These are phyloP conservation scores for Talaromyces sp. DNA, from an alignment of 2,329 filamentous ascomycete species.

Conservation along the genomic window DNA sequence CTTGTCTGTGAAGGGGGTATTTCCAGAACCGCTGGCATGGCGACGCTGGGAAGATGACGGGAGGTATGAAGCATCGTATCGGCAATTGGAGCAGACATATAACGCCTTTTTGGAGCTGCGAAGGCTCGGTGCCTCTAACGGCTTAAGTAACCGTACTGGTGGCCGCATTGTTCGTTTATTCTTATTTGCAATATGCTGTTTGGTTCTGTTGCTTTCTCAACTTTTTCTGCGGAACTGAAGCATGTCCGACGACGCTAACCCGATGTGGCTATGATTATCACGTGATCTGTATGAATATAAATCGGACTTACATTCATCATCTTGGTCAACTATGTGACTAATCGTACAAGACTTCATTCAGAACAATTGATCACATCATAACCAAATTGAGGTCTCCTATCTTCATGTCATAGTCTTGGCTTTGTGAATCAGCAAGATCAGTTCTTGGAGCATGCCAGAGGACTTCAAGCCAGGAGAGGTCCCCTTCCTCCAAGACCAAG, in stretches of 20 bases:
- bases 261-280: background rate
- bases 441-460: background rate
- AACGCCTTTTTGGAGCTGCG: slow-evolving; percentile 23
- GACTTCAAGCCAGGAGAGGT: background rate
- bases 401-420: background rate
- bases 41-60: slow-evolving; percentile 28
- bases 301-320: no score
- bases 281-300: background rate
- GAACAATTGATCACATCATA: background rate
- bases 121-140: slow-evolving; percentile 29
- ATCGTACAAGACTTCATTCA: no score
- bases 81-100: slow-evolving; percentile 39
- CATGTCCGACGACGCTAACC: slow-evolving; percentile 6
- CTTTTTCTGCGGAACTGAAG: slow-evolving; percentile 9
- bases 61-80: slow-evolving; percentile 27
- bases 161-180: slow-evolving; percentile 32
- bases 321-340: no score
- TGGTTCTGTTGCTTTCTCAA: background rate
- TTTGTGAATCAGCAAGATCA: background rate
- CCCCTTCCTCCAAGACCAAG: background rate
- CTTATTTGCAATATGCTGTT: slow-evolving; percentile 16
- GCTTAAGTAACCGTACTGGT: slow-evolving; percentile 32
- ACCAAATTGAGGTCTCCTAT: background rate
- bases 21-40: slow-evolving; percentile 27
- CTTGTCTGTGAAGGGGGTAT: slow-evolving; percentile 40